Evolutionary conservation across 768 basidiomycete genomes (phyloP), one percentile per base, ranked within the genome.

Genomic region (Lactarius pseudohatsudake): DNA sequence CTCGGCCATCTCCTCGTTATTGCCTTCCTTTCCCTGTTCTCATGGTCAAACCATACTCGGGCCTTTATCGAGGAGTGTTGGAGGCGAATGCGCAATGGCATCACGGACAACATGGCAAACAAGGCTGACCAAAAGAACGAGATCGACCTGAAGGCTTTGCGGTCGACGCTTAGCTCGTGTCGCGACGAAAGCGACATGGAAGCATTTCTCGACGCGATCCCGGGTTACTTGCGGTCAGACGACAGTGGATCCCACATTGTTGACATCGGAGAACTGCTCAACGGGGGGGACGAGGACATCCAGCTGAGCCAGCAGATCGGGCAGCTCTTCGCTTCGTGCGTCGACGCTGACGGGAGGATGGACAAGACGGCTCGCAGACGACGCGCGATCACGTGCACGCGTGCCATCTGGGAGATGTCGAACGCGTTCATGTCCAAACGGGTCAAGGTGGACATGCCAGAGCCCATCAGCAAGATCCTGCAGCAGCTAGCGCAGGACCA

Each of bases 301-400:
- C 15, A 50, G 11, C 59, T 61, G 30, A 36, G 57, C 55, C 60
- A 16, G 10, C 59, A 45, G 30, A 50, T 68, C 20, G 67, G n/a
- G 4, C 54, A 54, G 28, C 36, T 57, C n/a, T 47, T 66, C 45
- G 18, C 47, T 0, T 53, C 64, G n/a, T 68, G 67, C 36, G 28
- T 57, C 36, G 38, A 57, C 4, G 56, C 15, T 7, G 20, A 68
- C n/a, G 59, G 55, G 40, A 54, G 58, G 22, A 61, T 68, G 59
- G 64, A 65, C 30, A 41, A 66, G 9, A 32, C 10, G 9, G 36
- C 18, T 11, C 67, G 67, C 20, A 43, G 59, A 18, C 64, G 50
- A 10, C 67, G 67, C n/a, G 64, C 64, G 3, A 40, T 67, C 45
- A 58, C 54, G 11, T 68, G 67, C 18, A 13, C 57, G n/a, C 59